Conservation (phyloP, 164 flowering plant species). For the Sedum album region DNA sequence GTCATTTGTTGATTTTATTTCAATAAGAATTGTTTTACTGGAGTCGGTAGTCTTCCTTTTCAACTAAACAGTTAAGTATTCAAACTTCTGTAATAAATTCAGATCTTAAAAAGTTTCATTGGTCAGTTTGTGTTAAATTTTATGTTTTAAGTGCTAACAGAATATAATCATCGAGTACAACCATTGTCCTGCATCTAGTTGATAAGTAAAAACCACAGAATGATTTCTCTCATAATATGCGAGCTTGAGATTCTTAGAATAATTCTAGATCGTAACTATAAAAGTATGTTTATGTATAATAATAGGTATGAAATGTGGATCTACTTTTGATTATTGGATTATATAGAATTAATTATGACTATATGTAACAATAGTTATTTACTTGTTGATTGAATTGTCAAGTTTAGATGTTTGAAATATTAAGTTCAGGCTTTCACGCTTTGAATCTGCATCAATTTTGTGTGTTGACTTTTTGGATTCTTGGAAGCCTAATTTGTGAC, state of each 20-base stretch:
- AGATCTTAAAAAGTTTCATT: too few species aligned
- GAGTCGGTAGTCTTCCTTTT: background rate
- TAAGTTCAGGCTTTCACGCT: too few species aligned
- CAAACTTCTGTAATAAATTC: too few species aligned
- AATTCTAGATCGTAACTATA: background rate
- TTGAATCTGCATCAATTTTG: background rate
- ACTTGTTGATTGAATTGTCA: background rate
- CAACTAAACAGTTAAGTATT: background rate
- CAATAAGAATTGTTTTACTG: background rate
- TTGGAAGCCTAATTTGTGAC: constrained; percentile 3
- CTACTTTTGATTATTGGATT: background rate
- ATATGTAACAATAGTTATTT: background rate
- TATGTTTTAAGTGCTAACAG: too few species aligned
- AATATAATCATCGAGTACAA: background rate
- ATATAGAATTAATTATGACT: too few species aligned
- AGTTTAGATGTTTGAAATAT: too few species aligned
- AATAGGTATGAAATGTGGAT: background rate
- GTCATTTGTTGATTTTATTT: background rate
- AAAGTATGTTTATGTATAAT: too few species aligned
- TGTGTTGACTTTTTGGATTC: background rate
- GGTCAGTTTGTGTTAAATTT: too few species aligned
- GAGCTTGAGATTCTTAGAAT: background rate
- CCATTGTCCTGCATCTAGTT: too few species aligned
- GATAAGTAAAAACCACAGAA: background rate
- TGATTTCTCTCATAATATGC: background rate